phyloP scores from a whole-genome alignment of 768 basidiomycete species.

The Cytidiella melzeri region DNA sequence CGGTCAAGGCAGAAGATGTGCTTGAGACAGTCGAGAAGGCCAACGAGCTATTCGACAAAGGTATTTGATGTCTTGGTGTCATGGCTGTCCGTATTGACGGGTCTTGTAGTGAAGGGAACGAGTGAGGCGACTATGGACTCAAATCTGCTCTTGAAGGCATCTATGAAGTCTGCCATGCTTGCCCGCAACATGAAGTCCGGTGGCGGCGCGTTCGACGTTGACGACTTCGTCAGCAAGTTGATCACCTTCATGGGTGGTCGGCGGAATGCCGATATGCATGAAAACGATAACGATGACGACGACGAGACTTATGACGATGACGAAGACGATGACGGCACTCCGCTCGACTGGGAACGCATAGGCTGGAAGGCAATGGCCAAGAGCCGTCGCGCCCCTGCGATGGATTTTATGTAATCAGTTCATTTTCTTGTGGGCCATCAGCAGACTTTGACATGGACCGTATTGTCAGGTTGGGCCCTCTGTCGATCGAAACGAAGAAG shows the following conservation, averaged over 20 bases:
- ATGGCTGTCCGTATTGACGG: conserved; percentile 8
- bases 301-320: conserved; percentile 38
- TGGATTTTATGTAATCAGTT: conserved; percentile 86
- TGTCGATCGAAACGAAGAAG: conserved; percentile 82
- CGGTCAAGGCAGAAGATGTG: conserved; percentile 34
- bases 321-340: conserved; percentile 27
- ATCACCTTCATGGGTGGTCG: conserved; percentile 72
- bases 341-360: conserved; percentile 79
- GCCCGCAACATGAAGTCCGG: conserved; percentile 91
- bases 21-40: conserved; percentile 24
- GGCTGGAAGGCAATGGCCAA: conserved; percentile 80
- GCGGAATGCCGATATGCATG: conserved; percentile 25
- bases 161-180: conserved; percentile 76
- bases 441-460: no score
- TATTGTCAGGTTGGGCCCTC: conserved; percentile 86
- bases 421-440: conserved; percentile 6
- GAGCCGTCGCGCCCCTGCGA: conserved; percentile 70
- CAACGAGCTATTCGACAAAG: conserved; percentile 59
- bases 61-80: conserved; percentile 26
- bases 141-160: conserved; percentile 66
- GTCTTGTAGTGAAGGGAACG: conserved; percentile 58
- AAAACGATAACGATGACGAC: conserved; percentile 49
- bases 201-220: conserved; percentile 83
- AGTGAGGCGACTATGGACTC: conserved; percentile 92
- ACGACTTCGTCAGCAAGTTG: conserved; percentile 80